A percentile compares a stretch with the other conserved stretches of the same genome.
Conservation (phyloP, 768 basidiomycete genomes). For the Psilocybe subaeruginosa region DNA sequence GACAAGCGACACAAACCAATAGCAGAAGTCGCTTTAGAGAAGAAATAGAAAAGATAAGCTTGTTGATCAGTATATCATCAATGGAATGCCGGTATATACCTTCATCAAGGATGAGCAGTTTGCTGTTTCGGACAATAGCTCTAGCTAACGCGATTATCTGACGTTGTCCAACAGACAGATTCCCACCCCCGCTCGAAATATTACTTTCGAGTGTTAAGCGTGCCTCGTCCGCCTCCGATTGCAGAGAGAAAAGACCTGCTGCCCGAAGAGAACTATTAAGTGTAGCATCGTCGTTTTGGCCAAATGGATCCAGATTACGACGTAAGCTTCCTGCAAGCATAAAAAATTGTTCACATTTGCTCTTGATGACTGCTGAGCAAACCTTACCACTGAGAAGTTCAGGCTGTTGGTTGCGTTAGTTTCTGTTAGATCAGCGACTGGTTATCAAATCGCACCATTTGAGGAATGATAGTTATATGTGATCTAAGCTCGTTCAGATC, state of each 20-base stretch:
- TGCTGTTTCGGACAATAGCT: slow-evolving; percentile 60
- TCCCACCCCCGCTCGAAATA: slow-evolving; percentile 57
- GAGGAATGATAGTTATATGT: slow-evolving; percentile 61
- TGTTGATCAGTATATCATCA: not conserved
- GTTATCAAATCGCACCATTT: slow-evolving; percentile 35
- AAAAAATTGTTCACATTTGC: not conserved
- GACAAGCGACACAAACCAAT: slow-evolving; percentile 50
- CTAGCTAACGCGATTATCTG: slow-evolving; percentile 71
- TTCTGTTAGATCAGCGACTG: not conserved
- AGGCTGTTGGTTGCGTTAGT: slow-evolving; percentile 20
- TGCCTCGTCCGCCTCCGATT: not conserved
- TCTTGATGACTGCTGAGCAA: not conserved
- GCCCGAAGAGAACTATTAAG: slow-evolving; percentile 42
- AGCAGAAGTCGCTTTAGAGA: slow-evolving; percentile 40
- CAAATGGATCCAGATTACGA: slow-evolving; percentile 67
- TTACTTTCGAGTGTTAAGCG: not conserved
- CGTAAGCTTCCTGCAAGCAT: slow-evolving; percentile 42
- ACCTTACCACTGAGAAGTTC: slow-evolving; percentile 52
- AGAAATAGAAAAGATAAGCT: no score
- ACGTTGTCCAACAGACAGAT: slow-evolving; percentile 75
- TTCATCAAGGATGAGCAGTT: slow-evolving; percentile 57
- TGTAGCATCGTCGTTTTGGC: slow-evolving; percentile 53
- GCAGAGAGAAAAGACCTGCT: slow-evolving; percentile 36
- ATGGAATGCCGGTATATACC: not conserved
- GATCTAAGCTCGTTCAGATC: slow-evolving; percentile 59